Evolutionary conservation across 257 asterid species (phyloP).

Genomic region (Voacanga thouarsii): DNA sequence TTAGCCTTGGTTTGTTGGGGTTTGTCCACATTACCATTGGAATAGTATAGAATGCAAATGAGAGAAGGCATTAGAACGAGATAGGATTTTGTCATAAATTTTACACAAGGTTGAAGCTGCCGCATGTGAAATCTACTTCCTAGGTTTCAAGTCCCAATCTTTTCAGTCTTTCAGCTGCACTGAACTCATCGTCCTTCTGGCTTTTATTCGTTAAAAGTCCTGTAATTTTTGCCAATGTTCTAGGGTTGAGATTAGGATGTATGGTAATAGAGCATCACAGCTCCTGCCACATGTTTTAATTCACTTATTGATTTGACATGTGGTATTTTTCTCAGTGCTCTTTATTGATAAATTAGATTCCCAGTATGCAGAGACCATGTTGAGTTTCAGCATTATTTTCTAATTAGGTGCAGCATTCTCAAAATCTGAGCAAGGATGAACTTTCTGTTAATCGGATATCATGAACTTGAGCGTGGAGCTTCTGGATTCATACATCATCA

Average conservation of each 20-base stretch:
- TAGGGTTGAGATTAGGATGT: too few relatives aligned
- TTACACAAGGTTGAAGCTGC: neutral
- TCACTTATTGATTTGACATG: neutral
- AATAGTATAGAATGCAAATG: neutral
- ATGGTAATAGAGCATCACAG: neutral
- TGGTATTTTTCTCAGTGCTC: too few relatives aligned
- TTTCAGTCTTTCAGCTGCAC: neutral
- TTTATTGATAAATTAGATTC: neutral
- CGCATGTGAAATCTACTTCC: neutral
- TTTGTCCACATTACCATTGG: neutral
- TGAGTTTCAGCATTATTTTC: neutral
- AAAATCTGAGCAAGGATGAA: neutral
- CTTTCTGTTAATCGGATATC: neutral
- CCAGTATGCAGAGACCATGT: too few relatives aligned
- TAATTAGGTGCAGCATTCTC: neutral
- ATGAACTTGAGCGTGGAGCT: neutral
- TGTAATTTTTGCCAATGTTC: neutral
- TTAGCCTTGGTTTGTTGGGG: neutral
- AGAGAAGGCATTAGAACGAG: neutral
- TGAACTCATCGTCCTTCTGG: neutral
- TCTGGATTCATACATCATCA: neutral
- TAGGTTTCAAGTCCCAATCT: neutral
- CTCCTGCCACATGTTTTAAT: neutral
- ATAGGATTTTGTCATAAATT: neutral
- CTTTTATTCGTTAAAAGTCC: neutral